A percentile compares a stretch with the other conserved stretches of the same genome.
These are phyloP conservation scores for Trypanosoma theileri DNA, from an alignment of 208 protist genomes.

Conservation along the genomic window DNA sequence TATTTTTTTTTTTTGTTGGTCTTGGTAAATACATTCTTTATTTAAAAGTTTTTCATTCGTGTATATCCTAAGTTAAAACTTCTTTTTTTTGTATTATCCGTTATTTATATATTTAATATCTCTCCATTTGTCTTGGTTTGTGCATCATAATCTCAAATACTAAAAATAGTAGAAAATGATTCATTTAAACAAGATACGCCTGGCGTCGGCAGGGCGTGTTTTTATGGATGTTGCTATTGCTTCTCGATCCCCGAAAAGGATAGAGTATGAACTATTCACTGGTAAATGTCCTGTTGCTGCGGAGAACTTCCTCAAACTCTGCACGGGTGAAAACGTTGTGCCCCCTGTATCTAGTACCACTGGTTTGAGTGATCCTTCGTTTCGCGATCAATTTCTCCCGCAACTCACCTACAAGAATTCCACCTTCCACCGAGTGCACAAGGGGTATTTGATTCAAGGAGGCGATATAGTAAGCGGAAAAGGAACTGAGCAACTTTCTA, in stretches of 20 bases:
- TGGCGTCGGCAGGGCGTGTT: conserved; percentile 39
- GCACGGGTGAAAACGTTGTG: conserved; percentile 82
- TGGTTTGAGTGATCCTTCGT: conserved; percentile 62
- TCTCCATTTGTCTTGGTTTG: background rate
- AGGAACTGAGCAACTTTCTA: conserved; percentile 95
- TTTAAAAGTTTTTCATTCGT: conserved; percentile 9
- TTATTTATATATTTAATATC: conserved; percentile 18
- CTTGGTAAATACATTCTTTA: background rate
- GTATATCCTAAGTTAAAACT: background rate
- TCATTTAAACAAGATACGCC: conserved; percentile 18
- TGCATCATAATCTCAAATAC: background rate
- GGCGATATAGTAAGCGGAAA: conserved; percentile 80
- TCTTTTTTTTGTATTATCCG: conserved; percentile 11
- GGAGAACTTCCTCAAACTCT: conserved; percentile 90
- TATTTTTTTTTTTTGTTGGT: no score
- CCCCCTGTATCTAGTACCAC: conserved; percentile 52
- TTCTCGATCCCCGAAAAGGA: conserved; percentile 41
- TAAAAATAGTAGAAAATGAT: conserved; percentile 34
- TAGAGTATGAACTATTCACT: conserved; percentile 80
- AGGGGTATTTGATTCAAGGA: conserved; percentile 92
- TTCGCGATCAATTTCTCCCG: conserved; percentile 77
- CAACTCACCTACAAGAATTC: conserved; percentile 90
- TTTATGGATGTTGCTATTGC: conserved; percentile 86
- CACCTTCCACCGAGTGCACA: conserved; percentile 92
- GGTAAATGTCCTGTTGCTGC: conserved; percentile 71